Evolutionary conservation across 78 protist genomes (phyloP), one percentile per base, ranked within the genome.

Genomic region (Monosiga brevicollis): DNA sequence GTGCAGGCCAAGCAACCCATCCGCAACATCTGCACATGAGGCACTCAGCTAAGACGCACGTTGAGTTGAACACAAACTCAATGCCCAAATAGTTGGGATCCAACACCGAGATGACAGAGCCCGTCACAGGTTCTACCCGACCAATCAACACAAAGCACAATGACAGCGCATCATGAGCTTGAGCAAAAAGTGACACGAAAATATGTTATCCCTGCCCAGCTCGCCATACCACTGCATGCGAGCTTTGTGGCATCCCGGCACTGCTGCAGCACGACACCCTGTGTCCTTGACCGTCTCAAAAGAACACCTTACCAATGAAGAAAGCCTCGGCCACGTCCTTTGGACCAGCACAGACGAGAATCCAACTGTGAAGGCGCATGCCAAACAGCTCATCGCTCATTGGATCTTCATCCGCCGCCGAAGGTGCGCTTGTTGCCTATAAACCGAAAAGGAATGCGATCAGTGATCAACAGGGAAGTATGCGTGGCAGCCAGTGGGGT

Each of bases 281-380:
- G 78, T 24, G 73, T 49, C 62, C 6, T 15, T 49, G 29, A 49
- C 62, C 15, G 29, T 20, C 62, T 49, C 62, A 49, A 6, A 15
- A 6, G 62, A 6, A 49, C 62, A 49, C 62, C 62, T 49, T 15
- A 49, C 62, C 62, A 73, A 88, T 75, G 36, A 88, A 88, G 40
- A 79, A 20, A 0, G 40, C 75, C 29, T 73, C 34, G 24, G 23
- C 42, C 40, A 91, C 76, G 25, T 36, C 78, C n/a, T 89, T 42
- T 37, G 32, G 20, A 15, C 90, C 88, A 0, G 93, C 70, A 20
- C 62, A 43, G 26, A 92, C 76, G 32, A 89, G 42, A 0, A 92
- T 90, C 93, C 93, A 90, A 25, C 77, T 22, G 71, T 90, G 93
- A 10, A 89, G 49, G 3, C 92, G 86, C 86, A 26, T 26, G 55